phyloP scores from a whole-genome alignment of 2,329 filamentous ascomycete genomes.

The Trichoderma oligosporum region DNA sequence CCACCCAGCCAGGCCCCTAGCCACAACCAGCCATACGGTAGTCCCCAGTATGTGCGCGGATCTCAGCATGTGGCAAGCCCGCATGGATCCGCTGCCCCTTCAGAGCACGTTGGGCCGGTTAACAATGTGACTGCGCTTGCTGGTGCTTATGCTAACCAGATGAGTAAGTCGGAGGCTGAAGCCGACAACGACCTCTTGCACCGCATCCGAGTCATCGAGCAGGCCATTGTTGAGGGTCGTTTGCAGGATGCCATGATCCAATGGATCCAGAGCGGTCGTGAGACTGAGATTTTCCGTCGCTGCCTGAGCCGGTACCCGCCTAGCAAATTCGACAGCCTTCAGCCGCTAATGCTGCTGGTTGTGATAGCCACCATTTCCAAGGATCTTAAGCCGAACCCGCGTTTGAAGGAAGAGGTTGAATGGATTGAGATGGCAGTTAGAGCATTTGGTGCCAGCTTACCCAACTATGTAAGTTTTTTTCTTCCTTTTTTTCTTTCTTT shows the following conservation, averaged over 20 bases:
- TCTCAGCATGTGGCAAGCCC: slow-evolving; percentile 32
- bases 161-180: slow-evolving; percentile 35
- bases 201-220: slow-evolving; percentile 56
- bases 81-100: slow-evolving; percentile 32
- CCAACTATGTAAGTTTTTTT: slow-evolving; percentile 50
- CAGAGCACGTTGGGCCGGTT: slow-evolving; percentile 33
- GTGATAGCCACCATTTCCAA: slow-evolving; percentile 62
- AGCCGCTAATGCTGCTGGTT: slow-evolving; percentile 59
- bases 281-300: slow-evolving; percentile 59
- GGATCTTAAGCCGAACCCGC: slow-evolving; percentile 50
- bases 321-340: slow-evolving; percentile 50
- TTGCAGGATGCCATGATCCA: slow-evolving; percentile 61
- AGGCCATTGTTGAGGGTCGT: slow-evolving; percentile 57
- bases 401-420: slow-evolving; percentile 53
- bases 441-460: slow-evolving; percentile 47
- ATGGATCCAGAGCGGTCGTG: slow-evolving; percentile 62
- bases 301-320: slow-evolving; percentile 39
- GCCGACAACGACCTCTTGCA: slow-evolving; percentile 51
- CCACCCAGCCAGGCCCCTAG: slow-evolving; percentile 28
- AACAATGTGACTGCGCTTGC: slow-evolving; percentile 35
- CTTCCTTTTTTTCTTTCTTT: no score
- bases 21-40: slow-evolving; percentile 34
- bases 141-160: slow-evolving; percentile 36
- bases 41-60: slow-evolving; percentile 37
- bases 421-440: slow-evolving; percentile 60